Base-by-base conservation (phyloP, 495 filamentous ascomycete species). In the Hypoxylon intermedium region DNA sequence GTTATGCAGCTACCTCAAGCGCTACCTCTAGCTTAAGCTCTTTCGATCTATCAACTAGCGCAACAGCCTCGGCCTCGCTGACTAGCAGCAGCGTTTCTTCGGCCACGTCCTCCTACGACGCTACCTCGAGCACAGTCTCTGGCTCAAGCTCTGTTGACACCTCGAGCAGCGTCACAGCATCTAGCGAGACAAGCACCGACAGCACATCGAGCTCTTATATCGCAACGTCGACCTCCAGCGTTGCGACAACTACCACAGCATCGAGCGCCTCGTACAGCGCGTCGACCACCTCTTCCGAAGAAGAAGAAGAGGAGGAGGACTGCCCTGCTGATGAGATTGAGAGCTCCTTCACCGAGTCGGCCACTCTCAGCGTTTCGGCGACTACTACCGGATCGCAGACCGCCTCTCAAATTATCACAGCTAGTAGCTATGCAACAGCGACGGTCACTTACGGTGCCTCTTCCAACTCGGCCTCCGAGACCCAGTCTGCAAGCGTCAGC, bases 241-340 rank as follows among this genome's bases (percentile, higher is more conserved):
- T 38, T 2, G 46, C 45, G 4, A 26, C 51, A 16, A 60, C 45
- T 33, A 44, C 37, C 9, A 55, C 50, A 1, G 53, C 62, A 4
- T 62, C 60, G 5, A 62, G 60, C 15, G 51, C 58, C 34, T 59
- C 52, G 15, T 58, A 28, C 48, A 61, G 50, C 37, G 55, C 50
- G 2, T 58, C 52, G 11, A 44, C 51, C 7, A 47, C 57, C 34
- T 53, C 52, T 46, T 62, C 63, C 6, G 59, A 65, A 15, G 51
- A 57, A 0, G 58, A 63, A 5, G 57, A 60, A 5, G 59, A 65
- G 16, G 51, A 57, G 0, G 58, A 63, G 6, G 57, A 60, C 19
- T 63, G 53, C 47, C 13, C 33, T 24, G 16, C 38, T 16, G 60
- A 63, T 12, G 60, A 57, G 47, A 47, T 51, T 5, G 43, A 51